These are phyloP conservation scores for Quercus ilex DNA, from an alignment of 306 rosid species.

Conservation along the genomic window DNA sequence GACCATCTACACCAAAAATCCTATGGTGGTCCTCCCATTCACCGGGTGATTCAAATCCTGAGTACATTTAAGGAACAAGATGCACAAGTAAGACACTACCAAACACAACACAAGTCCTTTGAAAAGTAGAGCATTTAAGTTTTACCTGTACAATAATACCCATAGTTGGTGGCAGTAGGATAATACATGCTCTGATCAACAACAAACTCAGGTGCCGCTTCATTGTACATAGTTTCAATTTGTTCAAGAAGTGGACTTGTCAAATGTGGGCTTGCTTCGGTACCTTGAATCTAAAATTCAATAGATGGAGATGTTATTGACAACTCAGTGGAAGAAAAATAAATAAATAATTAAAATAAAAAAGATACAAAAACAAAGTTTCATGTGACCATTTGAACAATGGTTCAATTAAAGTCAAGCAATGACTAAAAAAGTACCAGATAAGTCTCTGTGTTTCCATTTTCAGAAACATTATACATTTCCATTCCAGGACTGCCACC, in stretches of 20 bases:
- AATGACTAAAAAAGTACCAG: slow-evolving; percentile 38
- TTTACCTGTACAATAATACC: slow-evolving; percentile 90
- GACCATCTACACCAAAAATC: slow-evolving; percentile 81
- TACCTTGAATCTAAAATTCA: slow-evolving; percentile 55
- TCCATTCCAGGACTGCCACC: slow-evolving; percentile 69
- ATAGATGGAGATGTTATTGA: slow-evolving; percentile 10
- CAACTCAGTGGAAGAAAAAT: not conserved
- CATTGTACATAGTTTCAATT: slow-evolving; percentile 64
- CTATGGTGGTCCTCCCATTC: slow-evolving; percentile 92
- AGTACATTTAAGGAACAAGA: slow-evolving; percentile 10
- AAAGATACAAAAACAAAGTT: not conserved
- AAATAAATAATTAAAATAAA: not conserved
- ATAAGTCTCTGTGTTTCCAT: slow-evolving; percentile 44
- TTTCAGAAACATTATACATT: slow-evolving; percentile 52
- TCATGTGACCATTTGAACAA: not conserved
- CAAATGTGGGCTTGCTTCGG: slow-evolving; percentile 52
- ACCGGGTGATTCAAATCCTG: slow-evolving; percentile 83
- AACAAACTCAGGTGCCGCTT: slow-evolving; percentile 78
- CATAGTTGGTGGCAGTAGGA: slow-evolving; percentile 88
- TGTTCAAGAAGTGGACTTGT: slow-evolving; percentile 54
- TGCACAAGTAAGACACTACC: slow-evolving; percentile 17
- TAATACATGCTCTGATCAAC: slow-evolving; percentile 82
- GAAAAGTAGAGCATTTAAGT: not conserved
- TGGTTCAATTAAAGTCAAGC: not conserved
- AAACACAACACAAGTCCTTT: not conserved